A percentile compares a stretch with the other conserved stretches of the same genome.
phyloP scores from a whole-genome alignment of 768 basidiomycete species.

The Wakefieldia striispora region DNA sequence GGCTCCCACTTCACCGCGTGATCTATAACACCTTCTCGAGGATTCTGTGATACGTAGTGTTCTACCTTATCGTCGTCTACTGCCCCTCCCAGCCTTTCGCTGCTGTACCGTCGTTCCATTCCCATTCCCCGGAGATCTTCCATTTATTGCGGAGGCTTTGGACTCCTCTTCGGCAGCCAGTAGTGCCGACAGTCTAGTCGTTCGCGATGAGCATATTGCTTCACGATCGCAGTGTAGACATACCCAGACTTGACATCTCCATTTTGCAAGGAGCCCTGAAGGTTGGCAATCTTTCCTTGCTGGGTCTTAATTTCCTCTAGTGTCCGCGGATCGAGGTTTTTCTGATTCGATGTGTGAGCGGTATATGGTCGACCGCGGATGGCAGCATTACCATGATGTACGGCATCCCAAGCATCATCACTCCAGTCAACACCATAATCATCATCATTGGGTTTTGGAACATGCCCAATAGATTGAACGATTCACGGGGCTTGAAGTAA shows the following conservation, averaged over 20 bases:
- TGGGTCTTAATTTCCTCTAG: conserved; percentile 62
- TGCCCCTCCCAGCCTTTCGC: conserved; percentile 37
- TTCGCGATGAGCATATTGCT: conserved; percentile 4
- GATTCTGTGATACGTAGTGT: not conserved
- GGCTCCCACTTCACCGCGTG: not conserved
- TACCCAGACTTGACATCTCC: conserved; percentile 63
- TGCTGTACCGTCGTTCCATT: conserved; percentile 25
- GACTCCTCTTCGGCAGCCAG: conserved; percentile 41
- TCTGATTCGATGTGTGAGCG: conserved; percentile 40
- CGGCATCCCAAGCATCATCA: conserved; percentile 70
- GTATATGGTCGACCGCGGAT: not conserved
- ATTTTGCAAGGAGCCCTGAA: conserved; percentile 55
- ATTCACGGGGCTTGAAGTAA: conserved; percentile 68
- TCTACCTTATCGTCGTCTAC: conserved; percentile 30
- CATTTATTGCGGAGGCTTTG: conserved; percentile 23
- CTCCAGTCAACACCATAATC: conserved; percentile 65
- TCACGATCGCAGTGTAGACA: conserved; percentile 16
- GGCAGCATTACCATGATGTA: conserved; percentile 61
- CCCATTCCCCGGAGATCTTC: conserved; percentile 19
- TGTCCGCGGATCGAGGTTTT: conserved; percentile 72
- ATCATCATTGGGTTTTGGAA: conserved; percentile 84
- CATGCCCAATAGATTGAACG: conserved; percentile 75
- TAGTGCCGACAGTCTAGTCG: conserved; percentile 42
- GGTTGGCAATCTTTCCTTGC: conserved; percentile 52
- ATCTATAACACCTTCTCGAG: conserved; percentile 9